Percentiles rank a stretch among this genome's conserved stretches.
Evolutionary conservation across 2,329 filamentous ascomycete species (phyloP).

Genomic region (Arthrobotrys musiformis): DNA sequence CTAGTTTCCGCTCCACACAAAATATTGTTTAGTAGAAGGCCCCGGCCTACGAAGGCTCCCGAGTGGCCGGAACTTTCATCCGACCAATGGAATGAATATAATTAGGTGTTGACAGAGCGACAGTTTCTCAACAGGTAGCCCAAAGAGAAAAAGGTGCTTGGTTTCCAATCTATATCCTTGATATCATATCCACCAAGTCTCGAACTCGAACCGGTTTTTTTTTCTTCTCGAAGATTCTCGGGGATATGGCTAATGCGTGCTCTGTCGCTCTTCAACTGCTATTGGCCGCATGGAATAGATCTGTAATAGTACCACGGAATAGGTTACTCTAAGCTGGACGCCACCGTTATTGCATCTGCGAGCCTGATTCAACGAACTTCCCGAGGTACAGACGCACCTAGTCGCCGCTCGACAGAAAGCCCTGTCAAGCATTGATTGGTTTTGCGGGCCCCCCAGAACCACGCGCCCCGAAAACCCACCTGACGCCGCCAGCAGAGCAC

Average conservation of each 20-base stretch:
- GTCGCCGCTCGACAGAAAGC: constrained; percentile 17
- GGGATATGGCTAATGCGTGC: constrained; percentile 14
- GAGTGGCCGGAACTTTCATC: constrained; percentile 49
- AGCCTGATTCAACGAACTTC: constrained; percentile 37
- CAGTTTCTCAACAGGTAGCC: constrained; percentile 10
- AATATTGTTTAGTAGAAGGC: constrained; percentile 40
- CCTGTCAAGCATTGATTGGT: neutral
- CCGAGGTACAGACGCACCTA: constrained; percentile 15
- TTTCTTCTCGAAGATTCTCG: constrained; percentile 38
- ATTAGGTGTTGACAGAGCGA: constrained; percentile 39
- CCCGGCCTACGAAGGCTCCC: constrained; percentile 16
- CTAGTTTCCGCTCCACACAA: constrained; percentile 29
- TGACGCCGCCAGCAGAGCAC: neutral
- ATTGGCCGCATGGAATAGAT: constrained; percentile 24
- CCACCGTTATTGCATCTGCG: constrained; percentile 31
- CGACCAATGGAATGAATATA: constrained; percentile 50
- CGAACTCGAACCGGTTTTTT: constrained; percentile 13
- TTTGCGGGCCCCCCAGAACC: constrained; percentile 6
- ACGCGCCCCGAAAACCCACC: constrained; percentile 12
- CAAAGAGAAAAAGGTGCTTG: constrained; percentile 14
- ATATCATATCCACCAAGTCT: too few relatives aligned
- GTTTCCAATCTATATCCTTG: constrained; percentile 8
- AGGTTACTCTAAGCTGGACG: constrained; percentile 30
- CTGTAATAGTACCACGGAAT: constrained; percentile 6
- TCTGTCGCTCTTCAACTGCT: constrained; percentile 26